Base-by-base conservation (phyloP, 306 rosid species). In the Sesbania bispinosa region DNA sequence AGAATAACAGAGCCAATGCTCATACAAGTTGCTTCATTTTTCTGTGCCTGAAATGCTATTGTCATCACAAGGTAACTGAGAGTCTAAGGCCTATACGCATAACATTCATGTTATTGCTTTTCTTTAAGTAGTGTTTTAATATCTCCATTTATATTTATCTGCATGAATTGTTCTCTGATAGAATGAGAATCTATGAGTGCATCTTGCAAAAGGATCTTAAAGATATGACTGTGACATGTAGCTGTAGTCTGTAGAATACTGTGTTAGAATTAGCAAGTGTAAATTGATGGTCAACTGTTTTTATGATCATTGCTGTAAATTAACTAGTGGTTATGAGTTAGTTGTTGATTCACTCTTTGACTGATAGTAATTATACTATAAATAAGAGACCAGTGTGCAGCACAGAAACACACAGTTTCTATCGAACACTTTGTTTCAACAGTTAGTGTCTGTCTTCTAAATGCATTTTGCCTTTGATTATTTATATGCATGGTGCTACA, bases 51-150 rank as follows among this genome's bases (percentile, higher is more conserved):
- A 64, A 71, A 39, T 67, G 39, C 23, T 58, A 50, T 64, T 65
- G 36, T 66, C 77, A 72, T 75, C 74, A 36, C n/a, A 63, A 84
- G 96, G 96, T 86, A 78, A 47, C 64, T 39, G 42, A 61, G 7
- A 43, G 59, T 39, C 41, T 46, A 29, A 38, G 10, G 21, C n/a
- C 30, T 53, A 20, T 50, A 23, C 63, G 67, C 21, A 19, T 66
- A 46, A 27, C 9, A 7, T 71, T 46, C 10, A 14, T 38, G 50
- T 36, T 54, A 23, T 55, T 39, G 5, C 26, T 79, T 60, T 60
- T 62, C 14, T 64, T 43, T 29, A 70, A 51, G 47, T 61, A 7
- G 18, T 18, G 4, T 14, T 52, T 35, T 57, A 42, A 50, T 8
- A 14, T 46, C 35, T 7, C n/a, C 69, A 41, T 54, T 29, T 51